These are phyloP conservation scores for Vitis hybrid DNA, from an alignment of 177 flowering plant species.

Conservation along the genomic window DNA sequence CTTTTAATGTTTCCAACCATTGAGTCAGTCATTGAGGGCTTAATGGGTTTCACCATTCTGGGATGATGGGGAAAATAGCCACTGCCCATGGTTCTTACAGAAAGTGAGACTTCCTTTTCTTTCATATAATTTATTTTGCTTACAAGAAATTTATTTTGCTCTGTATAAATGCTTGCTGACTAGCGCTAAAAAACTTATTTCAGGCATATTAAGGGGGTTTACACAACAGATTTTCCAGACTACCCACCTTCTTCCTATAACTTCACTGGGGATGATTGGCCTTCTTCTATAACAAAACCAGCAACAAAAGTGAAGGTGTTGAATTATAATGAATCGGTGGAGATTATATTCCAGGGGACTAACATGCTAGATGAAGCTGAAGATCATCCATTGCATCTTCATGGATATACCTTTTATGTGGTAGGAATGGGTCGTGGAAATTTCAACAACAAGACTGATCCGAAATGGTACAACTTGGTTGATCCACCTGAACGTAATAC, in stretches of 20 bases:
- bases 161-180: neutral
- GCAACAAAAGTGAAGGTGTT: slow-evolving; percentile 5
- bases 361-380: neutral
- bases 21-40: no score
- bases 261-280: neutral
- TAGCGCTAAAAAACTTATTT: neutral
- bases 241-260: neutral
- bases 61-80: no score
- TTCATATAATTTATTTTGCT: no score
- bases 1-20: no score
- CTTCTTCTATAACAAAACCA: neutral
- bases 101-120: no score
- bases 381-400: slow-evolving; percentile 3
- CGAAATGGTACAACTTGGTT: neutral
- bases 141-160: no score
- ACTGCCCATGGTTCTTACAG: no score
- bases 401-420: slow-evolving; percentile 1
- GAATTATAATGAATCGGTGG: neutral
- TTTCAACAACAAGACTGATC: slow-evolving; percentile 4
- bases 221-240: slow-evolving; percentile 5
- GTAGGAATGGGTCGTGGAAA: neutral
- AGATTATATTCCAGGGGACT: neutral
- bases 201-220: neutral
- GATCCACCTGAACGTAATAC: neutral
- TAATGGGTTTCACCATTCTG: no score